These are phyloP conservation scores for Alternaria arborescens DNA, from an alignment of 2,329 filamentous ascomycete genomes.

Conservation along the genomic window DNA sequence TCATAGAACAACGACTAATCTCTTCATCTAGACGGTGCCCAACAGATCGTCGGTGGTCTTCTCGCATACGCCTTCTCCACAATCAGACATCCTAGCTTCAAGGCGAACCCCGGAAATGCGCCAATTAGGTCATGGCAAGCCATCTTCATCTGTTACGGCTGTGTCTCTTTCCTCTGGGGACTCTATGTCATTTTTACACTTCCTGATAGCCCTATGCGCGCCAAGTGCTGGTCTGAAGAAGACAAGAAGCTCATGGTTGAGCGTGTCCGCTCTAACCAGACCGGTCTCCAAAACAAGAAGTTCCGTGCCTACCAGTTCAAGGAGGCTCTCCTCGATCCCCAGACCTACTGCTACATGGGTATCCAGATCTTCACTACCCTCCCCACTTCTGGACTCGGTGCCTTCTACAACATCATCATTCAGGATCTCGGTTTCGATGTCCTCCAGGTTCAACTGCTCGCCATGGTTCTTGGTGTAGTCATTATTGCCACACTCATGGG, in stretches of 20 bases:
- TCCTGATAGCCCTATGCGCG: slow-evolving; percentile 72
- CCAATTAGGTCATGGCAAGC: slow-evolving; percentile 72
- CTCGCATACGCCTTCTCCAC: slow-evolving; percentile 62
- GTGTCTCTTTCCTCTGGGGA: slow-evolving; percentile 69
- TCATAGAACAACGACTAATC: neutral
- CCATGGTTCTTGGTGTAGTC: slow-evolving; percentile 77
- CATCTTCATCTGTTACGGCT: slow-evolving; percentile 73
- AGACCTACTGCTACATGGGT: slow-evolving; percentile 63
- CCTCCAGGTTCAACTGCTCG: slow-evolving; percentile 75
- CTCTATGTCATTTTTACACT: slow-evolving; percentile 59
- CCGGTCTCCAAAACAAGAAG: slow-evolving; percentile 57
- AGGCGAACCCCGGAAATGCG: slow-evolving; percentile 44
- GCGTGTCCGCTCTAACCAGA: slow-evolving; percentile 57
- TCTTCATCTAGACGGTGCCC: slow-evolving; percentile 61
- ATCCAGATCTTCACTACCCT: slow-evolving; percentile 77
- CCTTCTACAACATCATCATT: slow-evolving; percentile 79
- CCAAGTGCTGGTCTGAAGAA: slow-evolving; percentile 72
- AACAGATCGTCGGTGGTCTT: slow-evolving; percentile 76
- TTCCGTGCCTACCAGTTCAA: slow-evolving; percentile 64
- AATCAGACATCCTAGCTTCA: slow-evolving; percentile 30
- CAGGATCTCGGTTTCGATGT: slow-evolving; percentile 69
- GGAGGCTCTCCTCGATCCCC: slow-evolving; percentile 70
- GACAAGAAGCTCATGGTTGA: slow-evolving; percentile 67
- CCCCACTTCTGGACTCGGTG: slow-evolving; percentile 75
- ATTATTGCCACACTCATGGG: slow-evolving; percentile 75